Conservation (phyloP, 2,329 filamentous ascomycete species). For the Cladophialophora yegresii region DNA sequence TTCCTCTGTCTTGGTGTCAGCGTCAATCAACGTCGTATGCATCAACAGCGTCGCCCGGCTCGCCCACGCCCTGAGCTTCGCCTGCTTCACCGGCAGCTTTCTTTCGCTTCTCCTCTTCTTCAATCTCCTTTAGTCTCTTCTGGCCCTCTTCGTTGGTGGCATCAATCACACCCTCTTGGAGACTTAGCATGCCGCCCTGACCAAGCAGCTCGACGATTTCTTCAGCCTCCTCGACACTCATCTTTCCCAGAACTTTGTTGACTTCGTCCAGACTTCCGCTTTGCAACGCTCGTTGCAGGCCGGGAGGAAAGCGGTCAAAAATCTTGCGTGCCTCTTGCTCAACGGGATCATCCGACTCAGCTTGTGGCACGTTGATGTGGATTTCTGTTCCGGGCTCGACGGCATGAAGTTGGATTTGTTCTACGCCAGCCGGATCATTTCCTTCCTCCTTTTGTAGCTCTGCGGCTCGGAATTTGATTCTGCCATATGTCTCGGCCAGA, state of each 20-base stretch:
- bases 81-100: slow-evolving; percentile 26
- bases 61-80: slow-evolving; percentile 12
- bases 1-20: background rate
- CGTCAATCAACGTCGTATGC: slow-evolving; percentile 8
- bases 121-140: slow-evolving; percentile 73
- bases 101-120: slow-evolving; percentile 55
- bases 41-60: slow-evolving; percentile 33
- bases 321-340: slow-evolving; percentile 67
- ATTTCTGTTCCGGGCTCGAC: slow-evolving; percentile 92
- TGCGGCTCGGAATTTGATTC: slow-evolving; percentile 73
- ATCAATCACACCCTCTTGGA: slow-evolving; percentile 93
- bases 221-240: slow-evolving; percentile 86
- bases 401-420: slow-evolving; percentile 96
- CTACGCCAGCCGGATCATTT: slow-evolving; percentile 65
- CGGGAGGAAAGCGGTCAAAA: slow-evolving; percentile 80
- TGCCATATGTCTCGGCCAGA: slow-evolving; percentile 81
- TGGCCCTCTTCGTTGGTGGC: slow-evolving; percentile 86
- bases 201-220: slow-evolving; percentile 78
- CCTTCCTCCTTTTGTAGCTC: slow-evolving; percentile 68
- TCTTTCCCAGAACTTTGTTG: slow-evolving; percentile 82
- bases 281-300: slow-evolving; percentile 78
- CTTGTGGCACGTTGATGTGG: slow-evolving; percentile 77
- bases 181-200: slow-evolving; percentile 81
- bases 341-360: slow-evolving; percentile 64
- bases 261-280: slow-evolving; percentile 87